Evolutionary conservation across 2,329 filamentous ascomycete species (phyloP).

Genomic region (Penicillium occitanis): DNA sequence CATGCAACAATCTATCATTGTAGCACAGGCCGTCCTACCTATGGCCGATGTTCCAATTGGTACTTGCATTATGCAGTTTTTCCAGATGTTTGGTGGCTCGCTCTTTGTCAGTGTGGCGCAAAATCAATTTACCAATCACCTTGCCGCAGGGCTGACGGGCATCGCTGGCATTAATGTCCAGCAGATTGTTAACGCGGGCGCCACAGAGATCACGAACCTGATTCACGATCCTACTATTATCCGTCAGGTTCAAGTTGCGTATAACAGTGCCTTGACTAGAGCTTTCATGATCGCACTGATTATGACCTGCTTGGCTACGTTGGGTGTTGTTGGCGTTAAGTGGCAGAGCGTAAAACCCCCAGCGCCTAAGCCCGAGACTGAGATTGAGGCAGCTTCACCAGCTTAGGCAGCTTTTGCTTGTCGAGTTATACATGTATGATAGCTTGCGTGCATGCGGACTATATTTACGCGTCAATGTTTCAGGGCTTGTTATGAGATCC

Average conservation of each 20-base stretch:
- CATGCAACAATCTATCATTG: constrained; percentile 30
- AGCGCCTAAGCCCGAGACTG: background rate
- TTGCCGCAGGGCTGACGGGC: background rate
- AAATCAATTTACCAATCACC: constrained; percentile 28
- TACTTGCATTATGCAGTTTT: constrained; percentile 37
- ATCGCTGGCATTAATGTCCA: background rate
- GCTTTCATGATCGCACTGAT: background rate
- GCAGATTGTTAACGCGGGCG: background rate
- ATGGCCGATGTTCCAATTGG: constrained; percentile 35
- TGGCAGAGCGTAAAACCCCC: background rate
- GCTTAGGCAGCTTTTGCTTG: background rate
- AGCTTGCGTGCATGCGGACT: background rate
- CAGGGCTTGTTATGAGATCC: background rate
- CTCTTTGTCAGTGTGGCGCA: constrained; percentile 40
- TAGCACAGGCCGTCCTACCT: constrained; percentile 21
- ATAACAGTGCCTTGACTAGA: background rate
- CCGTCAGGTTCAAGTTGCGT: background rate
- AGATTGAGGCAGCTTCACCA: background rate
- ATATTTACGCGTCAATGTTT: background rate
- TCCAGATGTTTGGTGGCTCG: constrained; percentile 39
- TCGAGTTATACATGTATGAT: background rate
- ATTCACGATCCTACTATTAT: background rate
- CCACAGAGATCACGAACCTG: background rate
- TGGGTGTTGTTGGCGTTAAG: background rate
- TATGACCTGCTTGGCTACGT: background rate